Conservation (phyloP, 2,329 filamentous ascomycete genomes). For the Furcasterigmium sp. region DNA sequence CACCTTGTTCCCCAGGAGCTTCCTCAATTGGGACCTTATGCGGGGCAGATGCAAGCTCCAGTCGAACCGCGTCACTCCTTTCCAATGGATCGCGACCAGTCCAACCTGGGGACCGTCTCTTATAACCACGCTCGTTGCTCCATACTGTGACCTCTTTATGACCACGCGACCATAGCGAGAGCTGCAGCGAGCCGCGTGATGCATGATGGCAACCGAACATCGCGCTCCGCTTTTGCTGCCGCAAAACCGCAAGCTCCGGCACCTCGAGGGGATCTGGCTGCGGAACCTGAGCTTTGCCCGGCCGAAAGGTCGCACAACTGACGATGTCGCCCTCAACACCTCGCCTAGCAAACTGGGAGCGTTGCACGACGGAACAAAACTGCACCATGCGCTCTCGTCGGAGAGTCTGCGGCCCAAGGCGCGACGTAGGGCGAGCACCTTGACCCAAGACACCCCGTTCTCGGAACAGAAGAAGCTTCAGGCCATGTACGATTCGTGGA, state of each 20-base stretch:
- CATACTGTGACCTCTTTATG: no score
- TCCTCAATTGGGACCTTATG: not conserved
- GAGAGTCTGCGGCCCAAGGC: constrained; percentile 38
- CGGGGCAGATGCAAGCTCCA: not conserved
- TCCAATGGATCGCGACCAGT: not conserved
- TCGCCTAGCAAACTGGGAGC: constrained; percentile 60
- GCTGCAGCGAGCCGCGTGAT: constrained; percentile 1
- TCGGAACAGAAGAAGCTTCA: constrained; percentile 71
- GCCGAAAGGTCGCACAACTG: constrained; percentile 57
- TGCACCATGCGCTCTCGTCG: constrained; percentile 53
- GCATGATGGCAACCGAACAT: constrained; percentile 11
- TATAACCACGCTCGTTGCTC: no score
- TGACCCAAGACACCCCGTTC: constrained; percentile 39
- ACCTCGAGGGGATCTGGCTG: constrained; percentile 80
- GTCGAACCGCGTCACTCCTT: not conserved
- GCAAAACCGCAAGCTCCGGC: constrained; percentile 82
- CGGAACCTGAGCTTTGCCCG: constrained; percentile 73
- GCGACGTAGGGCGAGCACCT: constrained; percentile 43
- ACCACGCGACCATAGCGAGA: not conserved
- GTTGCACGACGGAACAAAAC: constrained; percentile 39
- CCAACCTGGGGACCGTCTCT: no score
- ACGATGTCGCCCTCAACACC: constrained; percentile 71
- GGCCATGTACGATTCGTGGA: constrained; percentile 61
- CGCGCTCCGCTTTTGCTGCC: constrained; percentile 48
- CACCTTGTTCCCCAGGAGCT: not conserved